phyloP scores from a whole-genome alignment of 345 rosid genomes.

The Populus simonii region DNA sequence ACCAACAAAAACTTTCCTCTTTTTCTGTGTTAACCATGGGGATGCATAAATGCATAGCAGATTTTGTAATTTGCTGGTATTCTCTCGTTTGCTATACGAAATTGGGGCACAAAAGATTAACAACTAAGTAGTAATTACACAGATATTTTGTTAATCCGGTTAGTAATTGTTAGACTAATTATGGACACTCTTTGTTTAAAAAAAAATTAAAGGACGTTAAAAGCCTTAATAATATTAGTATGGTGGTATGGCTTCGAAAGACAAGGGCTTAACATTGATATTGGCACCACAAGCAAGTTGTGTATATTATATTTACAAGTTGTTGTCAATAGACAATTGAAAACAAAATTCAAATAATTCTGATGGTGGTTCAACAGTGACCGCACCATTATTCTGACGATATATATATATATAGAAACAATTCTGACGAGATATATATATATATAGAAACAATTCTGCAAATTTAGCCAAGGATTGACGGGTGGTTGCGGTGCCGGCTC shows the following conservation, averaged over 20 bases:
- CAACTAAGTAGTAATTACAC: too few species aligned
- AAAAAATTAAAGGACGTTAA: background rate
- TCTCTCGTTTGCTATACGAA: too few species aligned
- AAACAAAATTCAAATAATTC: background rate
- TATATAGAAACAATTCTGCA: too few species aligned
- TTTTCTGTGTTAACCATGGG: too few species aligned
- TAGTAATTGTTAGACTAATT: too few species aligned
- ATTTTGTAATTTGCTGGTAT: too few species aligned
- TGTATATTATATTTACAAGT: background rate
- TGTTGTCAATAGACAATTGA: background rate
- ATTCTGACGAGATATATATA: too few species aligned
- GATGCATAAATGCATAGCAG: too few species aligned
- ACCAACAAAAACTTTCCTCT: background rate
- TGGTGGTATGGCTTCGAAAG: background rate
- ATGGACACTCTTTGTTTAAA: too few species aligned
- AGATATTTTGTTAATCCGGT: too few species aligned
- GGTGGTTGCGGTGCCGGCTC: background rate
- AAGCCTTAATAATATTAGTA: background rate
- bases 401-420: background rate
- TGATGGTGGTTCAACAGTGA: background rate
- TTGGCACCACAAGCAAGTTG: background rate
- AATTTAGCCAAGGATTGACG: background rate
- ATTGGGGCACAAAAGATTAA: too few species aligned
- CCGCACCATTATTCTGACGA: background rate
- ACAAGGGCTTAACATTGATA: background rate